These are phyloP conservation scores for Coniochaeta sp. DNA, from an alignment of 2,329 filamentous ascomycete species.

Conservation along the genomic window DNA sequence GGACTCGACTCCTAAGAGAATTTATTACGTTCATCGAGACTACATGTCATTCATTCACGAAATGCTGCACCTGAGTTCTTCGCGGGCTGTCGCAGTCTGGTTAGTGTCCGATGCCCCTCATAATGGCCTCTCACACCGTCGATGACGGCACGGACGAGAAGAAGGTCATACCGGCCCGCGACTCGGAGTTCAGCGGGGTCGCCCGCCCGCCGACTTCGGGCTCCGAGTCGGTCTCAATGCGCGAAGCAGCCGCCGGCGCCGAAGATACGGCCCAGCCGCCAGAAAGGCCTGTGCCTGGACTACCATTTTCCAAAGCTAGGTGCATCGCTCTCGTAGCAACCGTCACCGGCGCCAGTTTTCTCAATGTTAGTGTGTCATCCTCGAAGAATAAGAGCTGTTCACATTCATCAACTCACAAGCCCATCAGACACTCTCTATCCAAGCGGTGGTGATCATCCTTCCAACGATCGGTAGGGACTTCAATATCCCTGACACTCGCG, in stretches of 20 bases:
- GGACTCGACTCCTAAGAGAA: background rate
- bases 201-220: background rate
- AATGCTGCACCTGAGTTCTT: background rate
- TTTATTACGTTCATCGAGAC: background rate
- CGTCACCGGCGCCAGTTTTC: constrained; percentile 46
- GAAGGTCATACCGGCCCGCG: background rate
- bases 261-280: background rate
- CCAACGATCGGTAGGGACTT: constrained; percentile 52
- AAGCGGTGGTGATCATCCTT: constrained; percentile 54
- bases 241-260: background rate
- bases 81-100: background rate
- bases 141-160: background rate
- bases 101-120: background rate
- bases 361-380: constrained; percentile 37
- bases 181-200: background rate
- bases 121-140: background rate
- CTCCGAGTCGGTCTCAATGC: background rate
- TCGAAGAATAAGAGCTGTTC: background rate
- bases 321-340: constrained; percentile 48
- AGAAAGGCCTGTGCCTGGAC: background rate
- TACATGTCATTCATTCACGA: background rate
- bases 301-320: constrained; percentile 35
- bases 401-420: constrained; percentile 5
- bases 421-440: constrained; percentile 44
- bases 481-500: constrained; percentile 46